Conservation (phyloP, 2,329 filamentous ascomycete species). For the Pleoardoris graminearum region DNA sequence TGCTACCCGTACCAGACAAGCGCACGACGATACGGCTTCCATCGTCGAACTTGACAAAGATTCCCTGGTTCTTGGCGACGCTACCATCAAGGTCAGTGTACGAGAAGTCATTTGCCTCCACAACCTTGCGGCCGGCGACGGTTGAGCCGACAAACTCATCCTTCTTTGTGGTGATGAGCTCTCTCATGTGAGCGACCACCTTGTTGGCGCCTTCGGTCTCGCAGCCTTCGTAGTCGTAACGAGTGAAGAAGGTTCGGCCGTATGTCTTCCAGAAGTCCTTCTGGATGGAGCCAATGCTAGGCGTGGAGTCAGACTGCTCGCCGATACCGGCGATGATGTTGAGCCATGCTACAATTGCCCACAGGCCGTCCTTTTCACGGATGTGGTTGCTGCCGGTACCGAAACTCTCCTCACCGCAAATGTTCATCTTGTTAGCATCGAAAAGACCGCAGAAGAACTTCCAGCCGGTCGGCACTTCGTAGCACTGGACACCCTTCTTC, state of each 20-base stretch:
- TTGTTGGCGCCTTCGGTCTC: slow-evolving; percentile 90
- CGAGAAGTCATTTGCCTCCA: slow-evolving; percentile 91
- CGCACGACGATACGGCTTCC: slow-evolving; percentile 94
- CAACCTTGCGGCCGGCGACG: slow-evolving; percentile 79
- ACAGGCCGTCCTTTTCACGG: slow-evolving; percentile 97
- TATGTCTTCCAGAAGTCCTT: slow-evolving; percentile 96
- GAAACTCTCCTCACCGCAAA: slow-evolving; percentile 98
- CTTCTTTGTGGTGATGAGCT: slow-evolving; percentile 71
- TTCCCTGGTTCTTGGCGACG: slow-evolving; percentile 91
- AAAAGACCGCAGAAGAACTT: slow-evolving; percentile 98
- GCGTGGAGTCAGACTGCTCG: slow-evolving; percentile 76
- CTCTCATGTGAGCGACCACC: slow-evolving; percentile 78
- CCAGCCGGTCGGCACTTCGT: slow-evolving; percentile 98
- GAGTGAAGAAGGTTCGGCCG: slow-evolving; percentile 97
- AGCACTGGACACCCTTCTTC: slow-evolving; percentile 86
- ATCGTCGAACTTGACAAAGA: slow-evolving; percentile 92
- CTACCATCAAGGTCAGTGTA: slow-evolving; percentile 99
- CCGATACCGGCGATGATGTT: slow-evolving; percentile 97
- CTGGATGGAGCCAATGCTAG: slow-evolving; percentile 95
- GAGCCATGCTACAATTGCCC: slow-evolving; percentile 96
- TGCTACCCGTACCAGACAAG: slow-evolving; percentile 91
- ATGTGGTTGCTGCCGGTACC: slow-evolving; percentile 98
- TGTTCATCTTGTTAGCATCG: slow-evolving; percentile 99
- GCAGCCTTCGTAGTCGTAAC: slow-evolving; percentile 97
- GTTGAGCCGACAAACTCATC: slow-evolving; percentile 81